phyloP scores from a whole-genome alignment of 1,284 basidiomycete species.

The Singerocomus inundabilis region DNA sequence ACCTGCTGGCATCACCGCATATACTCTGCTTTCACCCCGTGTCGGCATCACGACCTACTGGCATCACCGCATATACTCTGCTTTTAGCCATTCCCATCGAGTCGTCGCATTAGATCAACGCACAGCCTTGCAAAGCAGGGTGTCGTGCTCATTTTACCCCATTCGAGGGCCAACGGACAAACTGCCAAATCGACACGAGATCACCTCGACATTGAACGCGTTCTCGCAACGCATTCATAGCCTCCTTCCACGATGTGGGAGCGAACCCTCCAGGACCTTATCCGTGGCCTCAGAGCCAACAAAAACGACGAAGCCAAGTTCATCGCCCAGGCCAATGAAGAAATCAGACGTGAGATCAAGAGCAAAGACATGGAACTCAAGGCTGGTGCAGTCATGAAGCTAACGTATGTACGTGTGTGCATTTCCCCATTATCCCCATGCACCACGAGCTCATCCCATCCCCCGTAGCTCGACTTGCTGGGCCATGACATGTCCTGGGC shows the following conservation, averaged over 20 bases:
- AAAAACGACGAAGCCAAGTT: constrained; percentile 82
- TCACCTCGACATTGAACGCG: background rate
- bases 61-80: too few relatives aligned
- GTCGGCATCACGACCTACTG: too few relatives aligned
- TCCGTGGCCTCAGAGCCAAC: constrained; percentile 84
- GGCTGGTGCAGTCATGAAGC: constrained; percentile 91
- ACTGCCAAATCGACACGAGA: background rate
- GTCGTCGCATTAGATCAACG: too few relatives aligned
- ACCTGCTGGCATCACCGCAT: too few relatives aligned
- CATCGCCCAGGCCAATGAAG: constrained; percentile 76
- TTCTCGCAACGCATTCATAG: background rate
- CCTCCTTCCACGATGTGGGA: constrained; percentile 74
- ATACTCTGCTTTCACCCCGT: too few relatives aligned
- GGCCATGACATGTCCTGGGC: constrained; percentile 90
- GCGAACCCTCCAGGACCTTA: constrained; percentile 88
- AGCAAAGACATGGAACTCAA: constrained; percentile 97
- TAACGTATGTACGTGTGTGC: constrained; percentile 81
- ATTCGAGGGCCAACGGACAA: too few relatives aligned
- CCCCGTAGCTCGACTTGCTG: constrained; percentile 82
- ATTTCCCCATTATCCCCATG: background rate
- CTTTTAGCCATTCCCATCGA: too few relatives aligned
- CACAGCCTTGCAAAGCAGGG: too few relatives aligned
- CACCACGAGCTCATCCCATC: constrained; percentile 10
- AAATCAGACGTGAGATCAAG: constrained; percentile 90
- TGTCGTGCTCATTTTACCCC: too few relatives aligned